These are phyloP conservation scores for Elaeis guineensis DNA, from an alignment of 176 grass and related monocot species.

Conservation along the genomic window DNA sequence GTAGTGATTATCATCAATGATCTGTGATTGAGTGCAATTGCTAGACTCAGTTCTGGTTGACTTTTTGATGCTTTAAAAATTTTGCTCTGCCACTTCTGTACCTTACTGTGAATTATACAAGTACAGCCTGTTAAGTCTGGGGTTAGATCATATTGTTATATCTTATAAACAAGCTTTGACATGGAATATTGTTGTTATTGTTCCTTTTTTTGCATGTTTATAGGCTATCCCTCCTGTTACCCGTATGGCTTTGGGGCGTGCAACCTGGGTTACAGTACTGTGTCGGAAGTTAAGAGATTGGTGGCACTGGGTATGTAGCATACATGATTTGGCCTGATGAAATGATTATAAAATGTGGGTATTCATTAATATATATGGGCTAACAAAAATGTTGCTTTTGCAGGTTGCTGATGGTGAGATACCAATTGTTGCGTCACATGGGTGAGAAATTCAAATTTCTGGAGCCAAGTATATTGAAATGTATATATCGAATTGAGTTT, in stretches of 20 bases:
- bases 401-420: slow-evolving; percentile 88
- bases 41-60: no score
- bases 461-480: no score
- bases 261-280: slow-evolving; percentile 78
- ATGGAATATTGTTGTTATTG: neutral
- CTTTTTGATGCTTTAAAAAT: no score
- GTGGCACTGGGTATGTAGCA: slow-evolving; percentile 79
- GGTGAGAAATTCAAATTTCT: slow-evolving; percentile 41
- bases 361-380: slow-evolving; percentile 15
- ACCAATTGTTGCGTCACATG: slow-evolving; percentile 75
- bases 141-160: no score
- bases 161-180: no score
- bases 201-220: slow-evolving; percentile 26
- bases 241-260: slow-evolving; percentile 64
- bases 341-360: slow-evolving; percentile 21
- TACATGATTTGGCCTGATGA: slow-evolving; percentile 3
- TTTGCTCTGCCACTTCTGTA: no score
- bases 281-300: slow-evolving; percentile 92
- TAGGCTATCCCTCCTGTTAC: slow-evolving; percentile 80
- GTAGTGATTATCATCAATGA: no score
- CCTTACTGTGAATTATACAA: no score
- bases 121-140: no score
- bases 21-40: no score
- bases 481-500: no score
- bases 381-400: slow-evolving; percentile 13